Percentiles rank a stretch among this genome's conserved stretches.
phyloP scores from a whole-genome alignment of 2,329 filamentous ascomycete species.

The Ceratocystis papillata region DNA sequence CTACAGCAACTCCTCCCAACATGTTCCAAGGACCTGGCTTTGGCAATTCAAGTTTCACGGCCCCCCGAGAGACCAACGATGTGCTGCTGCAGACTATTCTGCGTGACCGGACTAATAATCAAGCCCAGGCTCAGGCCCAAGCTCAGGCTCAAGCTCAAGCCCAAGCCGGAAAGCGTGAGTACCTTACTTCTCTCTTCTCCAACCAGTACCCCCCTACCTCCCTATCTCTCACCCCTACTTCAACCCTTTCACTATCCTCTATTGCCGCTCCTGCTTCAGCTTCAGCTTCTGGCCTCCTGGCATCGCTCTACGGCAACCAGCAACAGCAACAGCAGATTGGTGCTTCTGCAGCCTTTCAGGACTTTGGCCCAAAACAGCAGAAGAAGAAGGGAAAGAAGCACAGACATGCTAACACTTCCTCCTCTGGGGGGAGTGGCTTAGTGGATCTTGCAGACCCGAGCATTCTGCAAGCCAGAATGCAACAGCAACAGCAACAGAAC shows the following conservation, averaged over 20 bases:
- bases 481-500: constrained; percentile 66
- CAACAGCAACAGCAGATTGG: constrained; percentile 27
- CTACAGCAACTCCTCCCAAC: constrained; percentile 82
- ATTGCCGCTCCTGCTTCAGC: constrained; percentile 71
- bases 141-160: constrained; percentile 42
- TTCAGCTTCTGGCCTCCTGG: constrained; percentile 83
- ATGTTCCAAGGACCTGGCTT: constrained; percentile 90
- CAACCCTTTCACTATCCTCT: constrained; percentile 74
- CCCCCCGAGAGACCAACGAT: constrained; percentile 57
- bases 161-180: constrained; percentile 80
- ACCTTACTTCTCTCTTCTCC: constrained; percentile 84
- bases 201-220: constrained; percentile 75
- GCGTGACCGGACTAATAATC: constrained; percentile 49
- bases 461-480: constrained; percentile 96
- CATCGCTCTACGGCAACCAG: constrained; percentile 81
- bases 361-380: constrained; percentile 91
- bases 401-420: constrained; percentile 99
- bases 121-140: constrained; percentile 53
- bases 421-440: constrained; percentile 97
- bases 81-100: constrained; percentile 76
- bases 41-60: constrained; percentile 57
- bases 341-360: constrained; percentile 66
- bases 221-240: constrained; percentile 79
- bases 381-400: constrained; percentile 99
- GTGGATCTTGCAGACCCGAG: constrained; percentile 99